Conservation (phyloP, 1,284 basidiomycete genomes). For the Neolentinus lepideus region DNA sequence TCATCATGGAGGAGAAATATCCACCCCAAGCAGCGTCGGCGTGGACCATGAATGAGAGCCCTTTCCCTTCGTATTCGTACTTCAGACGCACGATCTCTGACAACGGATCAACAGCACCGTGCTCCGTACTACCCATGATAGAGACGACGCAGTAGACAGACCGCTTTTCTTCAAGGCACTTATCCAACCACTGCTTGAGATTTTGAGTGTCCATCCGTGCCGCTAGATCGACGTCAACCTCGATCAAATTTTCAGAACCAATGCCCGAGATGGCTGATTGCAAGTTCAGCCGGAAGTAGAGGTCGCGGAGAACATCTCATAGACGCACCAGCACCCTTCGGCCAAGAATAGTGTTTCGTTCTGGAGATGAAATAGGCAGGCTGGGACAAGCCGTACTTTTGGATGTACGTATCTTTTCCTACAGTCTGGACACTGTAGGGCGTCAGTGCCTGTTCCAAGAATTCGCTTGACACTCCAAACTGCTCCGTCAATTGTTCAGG, state of each 20-base stretch:
- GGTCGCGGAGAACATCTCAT: slow-evolving; percentile 3
- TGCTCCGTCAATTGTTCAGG: slow-evolving; percentile 18
- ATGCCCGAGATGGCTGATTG: slow-evolving; percentile 33
- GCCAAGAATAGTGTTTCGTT: slow-evolving; percentile 42
- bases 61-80: slow-evolving; percentile 23
- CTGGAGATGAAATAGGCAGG: slow-evolving; percentile 22
- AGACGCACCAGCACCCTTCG: slow-evolving; percentile 34
- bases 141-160: slow-evolving; percentile 37
- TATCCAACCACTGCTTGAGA: slow-evolving; percentile 23
- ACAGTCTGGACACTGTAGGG: slow-evolving; percentile 28
- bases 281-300: slow-evolving; percentile 7
- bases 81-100: slow-evolving; percentile 28
- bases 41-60: slow-evolving; percentile 34
- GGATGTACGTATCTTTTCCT: slow-evolving; percentile 26
- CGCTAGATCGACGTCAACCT: slow-evolving; percentile 27
- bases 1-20: slow-evolving; percentile 34
- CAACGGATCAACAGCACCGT: slow-evolving; percentile 38
- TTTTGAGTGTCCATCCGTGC: slow-evolving; percentile 28
- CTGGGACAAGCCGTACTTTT: slow-evolving; percentile 17
- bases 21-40: slow-evolving; percentile 40
- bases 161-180: slow-evolving; percentile 20
- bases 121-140: slow-evolving; percentile 37
- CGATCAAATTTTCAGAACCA: slow-evolving; percentile 30
- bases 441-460: slow-evolving; percentile 17
- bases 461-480: slow-evolving; percentile 21